phyloP scores from a whole-genome alignment of 257 asterid species.

The Fraxinus pennsylvanica region DNA sequence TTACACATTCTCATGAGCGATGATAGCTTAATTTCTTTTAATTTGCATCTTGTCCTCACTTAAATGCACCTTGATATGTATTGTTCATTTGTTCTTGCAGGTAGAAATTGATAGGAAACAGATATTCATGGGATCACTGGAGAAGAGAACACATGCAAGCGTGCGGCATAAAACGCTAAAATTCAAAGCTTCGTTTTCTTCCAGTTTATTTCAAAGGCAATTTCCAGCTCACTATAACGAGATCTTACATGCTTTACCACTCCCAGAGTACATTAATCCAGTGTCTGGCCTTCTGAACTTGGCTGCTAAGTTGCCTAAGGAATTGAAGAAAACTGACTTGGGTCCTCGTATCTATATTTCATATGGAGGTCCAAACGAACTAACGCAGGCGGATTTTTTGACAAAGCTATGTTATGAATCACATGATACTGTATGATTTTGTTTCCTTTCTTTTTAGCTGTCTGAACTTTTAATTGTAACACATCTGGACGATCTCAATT shows the following conservation, averaged over 20 bases:
- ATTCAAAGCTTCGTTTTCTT: slow-evolving; percentile 80
- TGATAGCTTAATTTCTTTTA: slow-evolving; percentile 8
- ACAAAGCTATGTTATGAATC: slow-evolving; percentile 74
- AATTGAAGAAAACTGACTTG: slow-evolving; percentile 55
- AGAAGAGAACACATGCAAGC: slow-evolving; percentile 64
- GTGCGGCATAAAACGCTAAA: slow-evolving; percentile 59
- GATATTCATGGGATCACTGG: slow-evolving; percentile 79
- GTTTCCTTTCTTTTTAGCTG: slow-evolving; percentile 20
- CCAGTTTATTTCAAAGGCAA: slow-evolving; percentile 70
- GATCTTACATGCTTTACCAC: slow-evolving; percentile 70
- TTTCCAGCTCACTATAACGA: slow-evolving; percentile 79
- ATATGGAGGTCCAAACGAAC: slow-evolving; percentile 77
- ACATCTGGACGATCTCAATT: neutral
- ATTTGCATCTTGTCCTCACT: slow-evolving; percentile 4
- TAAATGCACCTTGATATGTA: neutral
- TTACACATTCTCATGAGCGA: neutral
- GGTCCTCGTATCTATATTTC: slow-evolving; percentile 86
- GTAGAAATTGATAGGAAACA: slow-evolving; percentile 72
- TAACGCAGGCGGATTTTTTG: slow-evolving; percentile 60
- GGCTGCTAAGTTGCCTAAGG: slow-evolving; percentile 69
- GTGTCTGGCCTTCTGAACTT: slow-evolving; percentile 78
- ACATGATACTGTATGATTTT: slow-evolving; percentile 71
- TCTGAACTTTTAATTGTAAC: neutral
- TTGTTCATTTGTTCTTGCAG: slow-evolving; percentile 44
- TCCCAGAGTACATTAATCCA: slow-evolving; percentile 81